phyloP scores from a whole-genome alignment of 2,329 filamentous ascomycete genomes.

The Ascochyta lentis region DNA sequence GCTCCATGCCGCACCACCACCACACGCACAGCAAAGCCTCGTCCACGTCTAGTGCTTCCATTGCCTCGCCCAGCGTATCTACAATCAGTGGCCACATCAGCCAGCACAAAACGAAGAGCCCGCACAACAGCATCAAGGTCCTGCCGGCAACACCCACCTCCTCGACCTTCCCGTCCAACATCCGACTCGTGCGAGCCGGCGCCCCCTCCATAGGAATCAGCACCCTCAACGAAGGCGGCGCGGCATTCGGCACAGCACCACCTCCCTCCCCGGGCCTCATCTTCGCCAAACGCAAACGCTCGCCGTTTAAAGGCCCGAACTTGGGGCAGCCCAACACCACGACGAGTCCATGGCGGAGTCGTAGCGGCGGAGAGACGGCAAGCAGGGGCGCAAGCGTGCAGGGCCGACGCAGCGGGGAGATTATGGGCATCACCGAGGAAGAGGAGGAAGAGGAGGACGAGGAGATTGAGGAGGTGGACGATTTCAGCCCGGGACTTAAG shows the following conservation, averaged over 20 bases:
- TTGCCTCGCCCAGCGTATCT: slow-evolving; percentile 54
- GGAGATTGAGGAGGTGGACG: slow-evolving; percentile 63
- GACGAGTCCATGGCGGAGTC: slow-evolving; percentile 51
- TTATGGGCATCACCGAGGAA: slow-evolving; percentile 64
- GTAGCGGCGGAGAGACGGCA: slow-evolving; percentile 15
- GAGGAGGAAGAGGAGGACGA: slow-evolving; percentile 47
- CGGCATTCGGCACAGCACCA: slow-evolving; percentile 60
- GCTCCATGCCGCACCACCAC: slow-evolving; percentile 78
- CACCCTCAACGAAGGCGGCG: slow-evolving; percentile 49
- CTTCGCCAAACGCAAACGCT: slow-evolving; percentile 83
- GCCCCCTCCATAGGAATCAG: slow-evolving; percentile 47
- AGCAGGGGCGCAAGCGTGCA: slow-evolving; percentile 63
- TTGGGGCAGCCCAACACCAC: slow-evolving; percentile 27
- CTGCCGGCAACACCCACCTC: slow-evolving; percentile 83
- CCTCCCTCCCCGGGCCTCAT: slow-evolving; percentile 68
- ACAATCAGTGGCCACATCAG: slow-evolving; percentile 66
- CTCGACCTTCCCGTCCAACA: slow-evolving; percentile 79
- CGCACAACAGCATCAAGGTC: slow-evolving; percentile 91
- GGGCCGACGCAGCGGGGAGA: slow-evolving; percentile 74
- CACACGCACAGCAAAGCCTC: slow-evolving; percentile 93
- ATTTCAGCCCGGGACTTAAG: slow-evolving; percentile 60
- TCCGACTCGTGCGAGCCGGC: slow-evolving; percentile 73
- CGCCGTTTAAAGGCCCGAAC: slow-evolving; percentile 81
- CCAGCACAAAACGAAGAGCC: slow-evolving; percentile 68
- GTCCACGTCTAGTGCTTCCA: slow-evolving; percentile 82